Evolutionary conservation across 2,329 filamentous ascomycete species (phyloP), one percentile per base, ranked within the genome.

Genomic region (Davidsoniella eucalypti): DNA sequence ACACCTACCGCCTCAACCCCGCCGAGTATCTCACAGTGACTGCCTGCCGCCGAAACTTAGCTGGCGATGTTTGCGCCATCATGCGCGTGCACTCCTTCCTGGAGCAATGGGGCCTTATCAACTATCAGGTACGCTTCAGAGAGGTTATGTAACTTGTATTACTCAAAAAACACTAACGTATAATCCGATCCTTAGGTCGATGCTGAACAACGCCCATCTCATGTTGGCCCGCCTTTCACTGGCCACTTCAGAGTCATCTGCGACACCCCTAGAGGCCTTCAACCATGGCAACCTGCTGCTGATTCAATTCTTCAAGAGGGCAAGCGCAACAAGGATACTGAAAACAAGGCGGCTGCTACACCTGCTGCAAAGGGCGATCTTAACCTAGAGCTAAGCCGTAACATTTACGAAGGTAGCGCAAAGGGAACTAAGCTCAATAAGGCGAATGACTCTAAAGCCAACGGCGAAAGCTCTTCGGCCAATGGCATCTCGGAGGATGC

Each of bases 71-170:
- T 29, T 98, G 92, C 68, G 90, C 92, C 38, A 98, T 98, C 58
- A 98, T 98, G 92, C 82, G 92, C 56, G 90, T 98, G 16, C 92
- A 98, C 65, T 84, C 87, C 14, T 98, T 98, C 68, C 73, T 98
- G 36, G 92, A 98, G 68, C 90, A 96, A 64, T 98, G 92, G 92
- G 92, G 92, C 6, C 71, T 98, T 60, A 95, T 98, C 64, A 98
- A 98, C 67, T 98, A 98, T 62, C 92, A 98, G 73, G 90, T 94
- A 72, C 42, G 53, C 53, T 26, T 48, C 17, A 10, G 23, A 38
- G 5, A 14, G 9, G 12, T 14, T 16, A 5, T 2, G 18, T 10
- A 7, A n/a, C 38, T 17, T 17, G 9, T 10, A 39, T 26, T 9
- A 38, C 41, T 21, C 29, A 50, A 25, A 26, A 8, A 25, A 33